Base-by-base conservation (phyloP, 2,329 filamentous ascomycete genomes). In the Drechslerella dactyloides region DNA sequence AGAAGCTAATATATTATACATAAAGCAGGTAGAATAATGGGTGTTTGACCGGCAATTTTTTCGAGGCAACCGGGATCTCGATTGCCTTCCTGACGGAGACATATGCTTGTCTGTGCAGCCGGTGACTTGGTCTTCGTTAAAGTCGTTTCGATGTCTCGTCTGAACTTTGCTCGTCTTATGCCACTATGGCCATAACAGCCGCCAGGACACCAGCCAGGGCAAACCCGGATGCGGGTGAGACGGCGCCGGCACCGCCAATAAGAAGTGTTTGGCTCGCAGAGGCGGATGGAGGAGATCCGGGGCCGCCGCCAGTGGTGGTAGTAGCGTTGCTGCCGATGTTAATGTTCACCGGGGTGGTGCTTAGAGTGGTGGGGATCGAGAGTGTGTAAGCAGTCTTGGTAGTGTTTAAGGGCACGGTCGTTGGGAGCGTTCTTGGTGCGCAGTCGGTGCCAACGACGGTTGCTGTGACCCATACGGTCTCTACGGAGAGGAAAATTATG, bases 401-500 rank as follows among this genome's bases (percentile, higher is more conserved):
- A 60, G 63, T 70, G 59, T 23, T 60, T 4, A 58, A 58, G 46
- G 53, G 51, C 37, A 51, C n/a, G 21, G 60, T 63, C 24, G 60
- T 61, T 59, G 68, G 54, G 15, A 27, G 35, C 10, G 24, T 56
- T 19, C 60, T 72, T 21, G 68, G 60, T 19, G 60, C 37, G 33
- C 68, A 72, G 42, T 72, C 60, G 42, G 68, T 72, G 27, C 68
- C 68, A 42, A 65, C 53, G 15, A 65, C 68, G 17, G 68, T 72
- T 44, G 65, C 55, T 35, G 60, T 72, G 44, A 72, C 68, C 68
- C 68, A 72, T 23, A 72, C 55, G 55, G 68, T 72, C n/a, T 64
- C 68, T 70, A 44, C 8, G 51, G n/a, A 40, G n/a, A n/a, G 63
- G 19, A 19, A 21, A 21, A 48, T 48, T 11, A 11, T 19, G 44